Evolutionary conservation across 2,329 filamentous ascomycete species (phyloP), one percentile per base, ranked within the genome.

Genomic region (Penicillium sp.): DNA sequence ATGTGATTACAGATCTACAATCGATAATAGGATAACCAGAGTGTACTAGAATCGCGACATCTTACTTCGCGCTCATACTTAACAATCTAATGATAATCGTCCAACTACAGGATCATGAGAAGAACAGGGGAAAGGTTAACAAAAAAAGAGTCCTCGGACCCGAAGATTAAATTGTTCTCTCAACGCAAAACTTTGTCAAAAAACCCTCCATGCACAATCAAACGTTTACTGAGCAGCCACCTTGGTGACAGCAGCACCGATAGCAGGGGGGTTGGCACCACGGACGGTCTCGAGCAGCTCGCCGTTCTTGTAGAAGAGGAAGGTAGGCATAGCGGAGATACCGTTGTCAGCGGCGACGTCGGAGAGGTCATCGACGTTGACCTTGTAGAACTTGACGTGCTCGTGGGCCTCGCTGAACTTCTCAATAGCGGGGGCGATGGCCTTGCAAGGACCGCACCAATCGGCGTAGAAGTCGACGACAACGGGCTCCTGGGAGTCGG

Each of bases 401-500:
- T 83, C 76, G 79, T 84, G 85, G 57, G 78, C 73, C 44, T 87
- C 75, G 69, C 63, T 85, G 73, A 77, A 88, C 83, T 87, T 82
- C 67, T 82, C 83, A 56, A 96, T 80, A 61, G 87, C 77, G 58
- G 93, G 93, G 19, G 91, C 86, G 69, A 97, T 95, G 68, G 87
- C 84, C 82, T 93, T 96, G 89, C 93, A 98, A 59, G 93, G 93
- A 59, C 91, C 92, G 81, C 93, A 98, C 93, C 93, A 97, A 61
- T 81, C 86, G 55, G 93, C 93, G 76, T 89, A 92, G 80, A 87
- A 92, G 81, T 98, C 93, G 70, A 98, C 80, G 59, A 97, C 79
- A 66, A 96, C 60, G 63, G 90, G 76, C 52, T 81, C 82, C 70
- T 86, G 77, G 62, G 65, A 52, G 54, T 80, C 67, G 51, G 79